Percentiles rank a stretch among this genome's conserved stretches.
Conservation (phyloP, 75 land plant species). For the Pinus albicaulis region DNA sequence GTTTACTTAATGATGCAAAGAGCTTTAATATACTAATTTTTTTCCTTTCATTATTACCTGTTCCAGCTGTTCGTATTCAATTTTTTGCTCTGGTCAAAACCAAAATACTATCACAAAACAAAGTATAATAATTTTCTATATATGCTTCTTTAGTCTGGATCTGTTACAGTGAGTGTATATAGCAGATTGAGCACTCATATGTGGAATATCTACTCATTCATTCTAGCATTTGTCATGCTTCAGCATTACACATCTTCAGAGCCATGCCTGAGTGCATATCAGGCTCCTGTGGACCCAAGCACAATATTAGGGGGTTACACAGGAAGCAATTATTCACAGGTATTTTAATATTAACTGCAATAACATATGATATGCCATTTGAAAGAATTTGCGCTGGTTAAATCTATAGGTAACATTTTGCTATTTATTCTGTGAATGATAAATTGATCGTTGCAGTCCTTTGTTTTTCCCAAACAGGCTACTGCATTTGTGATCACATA, state of each 20-base stretch:
- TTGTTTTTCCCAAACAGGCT: slow-evolving; percentile 49
- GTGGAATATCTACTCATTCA: not conserved
- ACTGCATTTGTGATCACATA: slow-evolving; percentile 93
- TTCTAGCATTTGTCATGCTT: not conserved
- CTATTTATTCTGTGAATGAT: not conserved
- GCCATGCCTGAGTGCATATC: slow-evolving; percentile 81
- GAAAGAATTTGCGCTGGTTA: not conserved
- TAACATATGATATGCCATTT: not conserved
- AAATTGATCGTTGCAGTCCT: not conserved
- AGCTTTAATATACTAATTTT: not conserved
- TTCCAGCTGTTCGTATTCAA: not conserved
- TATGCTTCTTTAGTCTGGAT: not conserved
- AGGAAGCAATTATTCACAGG: slow-evolving; percentile 88
- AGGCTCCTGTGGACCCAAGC: slow-evolving; percentile 92
- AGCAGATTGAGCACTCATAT: not conserved
- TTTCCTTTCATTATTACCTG: not conserved
- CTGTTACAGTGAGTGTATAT: too few relatives aligned
- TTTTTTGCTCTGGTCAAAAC: not conserved
- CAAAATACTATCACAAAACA: not conserved
- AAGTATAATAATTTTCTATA: not conserved
- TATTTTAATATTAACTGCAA: slow-evolving; percentile 5
- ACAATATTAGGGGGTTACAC: slow-evolving; percentile 87
- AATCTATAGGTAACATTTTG: not conserved
- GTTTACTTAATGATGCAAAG: not conserved
- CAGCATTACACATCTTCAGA: slow-evolving; percentile 90